Percentiles rank a stretch among this genome's conserved stretches.
These are phyloP conservation scores for Dichotomocladium elegans DNA, from an alignment of 371 early-diverging fungal species.

Conservation along the genomic window DNA sequence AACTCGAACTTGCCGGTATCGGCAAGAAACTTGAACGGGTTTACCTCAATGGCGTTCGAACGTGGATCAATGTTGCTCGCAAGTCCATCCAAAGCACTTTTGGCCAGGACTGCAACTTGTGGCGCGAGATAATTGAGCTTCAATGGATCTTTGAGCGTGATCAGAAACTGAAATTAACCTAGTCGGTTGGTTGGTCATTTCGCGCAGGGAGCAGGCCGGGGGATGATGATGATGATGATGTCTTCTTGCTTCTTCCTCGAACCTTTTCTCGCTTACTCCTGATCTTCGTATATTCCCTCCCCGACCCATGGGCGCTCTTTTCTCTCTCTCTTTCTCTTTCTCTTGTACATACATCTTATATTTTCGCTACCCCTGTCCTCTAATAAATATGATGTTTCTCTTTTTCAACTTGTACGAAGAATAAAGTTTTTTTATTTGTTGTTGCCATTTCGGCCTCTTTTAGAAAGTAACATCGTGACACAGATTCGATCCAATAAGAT, in stretches of 20 bases:
- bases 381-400: too few relatives aligned
- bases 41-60: constrained; percentile 31
- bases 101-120: constrained; percentile 31
- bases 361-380: not conserved
- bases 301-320: not conserved
- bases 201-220: not conserved
- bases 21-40: constrained; percentile 35
- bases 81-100: constrained; percentile 24
- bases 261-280: not conserved
- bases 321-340: not conserved
- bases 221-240: not conserved
- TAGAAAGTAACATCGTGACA: too few relatives aligned
- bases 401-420: too few relatives aligned
- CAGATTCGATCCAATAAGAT: too few relatives aligned
- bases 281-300: not conserved
- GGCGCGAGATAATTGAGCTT: constrained; percentile 44
- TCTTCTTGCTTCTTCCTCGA: constrained; percentile 1
- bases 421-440: too few relatives aligned
- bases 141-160: constrained; percentile 49
- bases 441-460: too few relatives aligned
- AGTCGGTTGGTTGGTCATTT: not conserved
- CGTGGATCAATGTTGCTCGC: constrained; percentile 40
- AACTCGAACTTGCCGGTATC: constrained; percentile 42
- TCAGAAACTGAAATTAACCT: constrained; percentile 25
- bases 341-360: constrained; percentile 1